Conservation (phyloP, 441 rosid species). For the Isatis lusitanica region DNA sequence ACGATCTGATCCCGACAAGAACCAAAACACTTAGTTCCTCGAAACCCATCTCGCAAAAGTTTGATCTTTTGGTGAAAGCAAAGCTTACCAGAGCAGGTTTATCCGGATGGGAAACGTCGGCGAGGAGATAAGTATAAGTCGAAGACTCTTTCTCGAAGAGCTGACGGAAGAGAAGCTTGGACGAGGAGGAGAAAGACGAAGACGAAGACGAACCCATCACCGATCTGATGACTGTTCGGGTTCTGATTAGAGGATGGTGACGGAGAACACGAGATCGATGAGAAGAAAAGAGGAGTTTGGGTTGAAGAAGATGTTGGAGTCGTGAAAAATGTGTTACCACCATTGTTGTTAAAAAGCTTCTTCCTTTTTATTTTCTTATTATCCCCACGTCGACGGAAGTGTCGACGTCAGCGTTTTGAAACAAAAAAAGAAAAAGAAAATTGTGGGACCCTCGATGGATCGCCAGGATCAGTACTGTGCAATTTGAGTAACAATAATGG, state of each 20-base stretch:
- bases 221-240: slow-evolving; percentile 11
- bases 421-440: too few relatives aligned
- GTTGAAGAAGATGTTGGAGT: slow-evolving; percentile 16
- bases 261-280: slow-evolving; percentile 8
- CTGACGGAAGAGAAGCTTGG: slow-evolving; percentile 82
- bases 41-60: slow-evolving; percentile 10
- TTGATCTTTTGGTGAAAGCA: not conserved
- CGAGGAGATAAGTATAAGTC: slow-evolving; percentile 87
- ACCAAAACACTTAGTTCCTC: not conserved
- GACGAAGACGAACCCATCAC: slow-evolving; percentile 38
- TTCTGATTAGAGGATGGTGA: not conserved
- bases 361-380: not conserved
- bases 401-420: not conserved
- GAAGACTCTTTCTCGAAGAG: slow-evolving; percentile 87
- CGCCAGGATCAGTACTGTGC: not conserved
- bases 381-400: not conserved
- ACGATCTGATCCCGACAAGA: not conserved
- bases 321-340: slow-evolving; percentile 15
- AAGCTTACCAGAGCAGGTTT: slow-evolving; percentile 77
- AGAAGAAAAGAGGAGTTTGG: slow-evolving; percentile 10
- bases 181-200: slow-evolving; percentile 34
- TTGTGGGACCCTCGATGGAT: slow-evolving; percentile 14
- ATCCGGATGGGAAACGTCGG: slow-evolving; percentile 74
- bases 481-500: not conserved
- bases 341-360: slow-evolving; percentile 8